Evolutionary conservation across 495 filamentous ascomycete genomes (phyloP), one percentile per base, ranked within the genome.

Genomic region (Niebla homalea): DNA sequence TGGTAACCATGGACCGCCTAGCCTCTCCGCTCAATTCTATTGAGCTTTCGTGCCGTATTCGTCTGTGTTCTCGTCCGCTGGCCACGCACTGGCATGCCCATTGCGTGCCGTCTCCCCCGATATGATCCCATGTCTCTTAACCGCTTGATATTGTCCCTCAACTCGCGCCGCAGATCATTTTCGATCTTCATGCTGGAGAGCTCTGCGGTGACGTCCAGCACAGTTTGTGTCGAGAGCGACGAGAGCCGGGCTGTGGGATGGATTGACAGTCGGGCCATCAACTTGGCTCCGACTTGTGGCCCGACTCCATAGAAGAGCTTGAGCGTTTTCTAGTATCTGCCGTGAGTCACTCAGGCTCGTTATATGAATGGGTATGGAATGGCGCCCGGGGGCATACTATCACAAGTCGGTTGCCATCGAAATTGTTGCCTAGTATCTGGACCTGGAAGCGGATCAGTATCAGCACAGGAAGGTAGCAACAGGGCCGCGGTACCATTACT

Each of bases 121-220:
- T 94, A 94, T 12, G 85, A 79, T 32, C 90, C 90, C 68, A 94
- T 94, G 64, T 95, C 89, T 62, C 83, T 81, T 64, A 98, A 60
- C 32, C 92, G 75, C 59, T 74, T 75, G 57, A 98, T 94, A 60
- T 97, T 86, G 26, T 94, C 87, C 56, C 78, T 67, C 37, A 94
- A 57, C 46, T 85, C 71, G 63, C 81, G 73, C 61, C 79, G 70
- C 51, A 94, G 71, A 56, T 98, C 89, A 59, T 85, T 94, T 64
- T 97, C 93, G 53, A 94, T 87, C 38, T 82, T 93, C 89, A 98
- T 89, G 11, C 79, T 81, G 6, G 89, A 85, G 36, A 98, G 72
- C 59, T 89, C 85, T 38, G 80, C 79, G n/a, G 78, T 86, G 48
- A 98, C 72, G 43, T 85, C 81, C 18, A 82, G 77, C 52, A 93